Conservation (phyloP, 2,329 filamentous ascomycete species). For the Pestalotiopsis sp. region DNA sequence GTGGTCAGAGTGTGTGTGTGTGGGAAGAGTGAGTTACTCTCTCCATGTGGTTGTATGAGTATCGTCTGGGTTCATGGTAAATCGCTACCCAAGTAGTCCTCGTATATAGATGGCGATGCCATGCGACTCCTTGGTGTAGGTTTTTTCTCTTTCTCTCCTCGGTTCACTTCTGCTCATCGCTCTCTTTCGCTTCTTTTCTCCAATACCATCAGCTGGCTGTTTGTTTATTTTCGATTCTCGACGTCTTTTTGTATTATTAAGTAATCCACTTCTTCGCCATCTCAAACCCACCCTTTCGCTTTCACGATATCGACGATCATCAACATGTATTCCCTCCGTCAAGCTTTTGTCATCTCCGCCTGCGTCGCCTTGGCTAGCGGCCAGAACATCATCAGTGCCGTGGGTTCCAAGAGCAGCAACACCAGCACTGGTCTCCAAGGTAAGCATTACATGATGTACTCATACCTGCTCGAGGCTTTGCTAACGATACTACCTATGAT, state of each 20-base stretch:
- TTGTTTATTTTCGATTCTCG: slow-evolving; percentile 5
- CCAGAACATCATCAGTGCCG: slow-evolving; percentile 33
- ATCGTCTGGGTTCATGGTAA: not conserved
- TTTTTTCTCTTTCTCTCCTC: not conserved
- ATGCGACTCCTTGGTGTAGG: not conserved
- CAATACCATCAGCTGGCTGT: slow-evolving; percentile 3
- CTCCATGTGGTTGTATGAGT: not conserved
- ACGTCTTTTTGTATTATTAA: slow-evolving; percentile 15
- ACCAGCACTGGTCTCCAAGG: slow-evolving; percentile 22
- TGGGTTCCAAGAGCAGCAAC: slow-evolving; percentile 29
- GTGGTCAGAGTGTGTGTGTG: not conserved
- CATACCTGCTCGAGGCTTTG: not conserved
- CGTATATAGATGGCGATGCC: slow-evolving; percentile 1
- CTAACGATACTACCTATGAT: slow-evolving; percentile 4
- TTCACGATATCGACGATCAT: not conserved
- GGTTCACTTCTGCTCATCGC: slow-evolving; percentile 3
- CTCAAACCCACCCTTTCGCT: not conserved
- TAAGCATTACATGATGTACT: not conserved
- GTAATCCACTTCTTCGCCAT: slow-evolving; percentile 10
- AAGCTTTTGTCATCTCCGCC: slow-evolving; percentile 19
- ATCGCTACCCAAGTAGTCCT: not conserved
- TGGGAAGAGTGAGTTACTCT: not conserved
- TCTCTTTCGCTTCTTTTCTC: not conserved
- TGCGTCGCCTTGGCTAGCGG: slow-evolving; percentile 30
- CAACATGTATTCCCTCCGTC: not conserved